Conservation (phyloP, 176 grass and related monocot species). For the Carex myosuroides region DNA sequence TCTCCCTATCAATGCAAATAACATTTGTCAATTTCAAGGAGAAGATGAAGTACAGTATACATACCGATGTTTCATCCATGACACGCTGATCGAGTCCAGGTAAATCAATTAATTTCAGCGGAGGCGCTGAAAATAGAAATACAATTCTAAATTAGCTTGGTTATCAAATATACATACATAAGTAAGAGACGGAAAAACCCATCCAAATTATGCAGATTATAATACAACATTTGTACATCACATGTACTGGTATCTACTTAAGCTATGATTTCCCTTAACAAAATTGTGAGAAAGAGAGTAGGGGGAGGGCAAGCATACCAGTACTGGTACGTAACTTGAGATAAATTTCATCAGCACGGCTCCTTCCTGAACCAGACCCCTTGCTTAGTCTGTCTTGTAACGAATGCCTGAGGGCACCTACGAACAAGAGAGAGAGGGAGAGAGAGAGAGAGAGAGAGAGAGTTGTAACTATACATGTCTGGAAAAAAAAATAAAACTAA, state of each 20-base stretch:
- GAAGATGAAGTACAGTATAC: constrained; percentile 13
- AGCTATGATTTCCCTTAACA: not conserved
- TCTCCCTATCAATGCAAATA: not conserved
- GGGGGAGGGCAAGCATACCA: constrained; percentile 35
- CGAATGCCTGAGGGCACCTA: constrained; percentile 92
- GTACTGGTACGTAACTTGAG: constrained; percentile 78
- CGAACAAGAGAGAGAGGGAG: not conserved
- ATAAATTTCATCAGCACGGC: constrained; percentile 45
- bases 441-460: not conserved
- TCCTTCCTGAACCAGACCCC: constrained; percentile 51
- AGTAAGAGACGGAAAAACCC: not conserved
- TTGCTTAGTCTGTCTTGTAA: constrained; percentile 91
- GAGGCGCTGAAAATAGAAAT: constrained; percentile 54
- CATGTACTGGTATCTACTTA: not conserved
- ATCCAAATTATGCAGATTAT: not conserved
- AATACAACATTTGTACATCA: not conserved
- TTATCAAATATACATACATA: not conserved
- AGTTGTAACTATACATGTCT: not conserved
- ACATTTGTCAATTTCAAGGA: not conserved
- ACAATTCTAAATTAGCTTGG: not conserved
- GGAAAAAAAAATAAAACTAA: not conserved
- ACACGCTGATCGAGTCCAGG: constrained; percentile 91
- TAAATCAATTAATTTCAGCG: constrained; percentile 97
- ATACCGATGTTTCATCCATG: constrained; percentile 79
- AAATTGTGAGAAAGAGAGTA: not conserved